Evolutionary conservation across 306 rosid genomes (phyloP).

Genomic region (Casuarina glauca): DNA sequence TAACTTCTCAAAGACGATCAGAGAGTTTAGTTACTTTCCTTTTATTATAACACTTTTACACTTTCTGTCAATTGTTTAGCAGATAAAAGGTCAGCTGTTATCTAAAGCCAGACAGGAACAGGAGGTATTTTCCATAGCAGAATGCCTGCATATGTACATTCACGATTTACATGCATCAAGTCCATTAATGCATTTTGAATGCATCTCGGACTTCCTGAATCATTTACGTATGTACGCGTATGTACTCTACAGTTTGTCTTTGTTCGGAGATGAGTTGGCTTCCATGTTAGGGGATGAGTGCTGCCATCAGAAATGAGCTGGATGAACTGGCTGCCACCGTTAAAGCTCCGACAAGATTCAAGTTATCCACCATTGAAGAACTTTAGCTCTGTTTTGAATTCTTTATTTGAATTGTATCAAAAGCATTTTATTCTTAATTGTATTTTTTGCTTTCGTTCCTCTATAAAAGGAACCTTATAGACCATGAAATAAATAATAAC

Average conservation of each 20-base stretch:
- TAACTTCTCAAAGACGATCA: not conserved
- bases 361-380: no score
- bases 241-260: not conserved
- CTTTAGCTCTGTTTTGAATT: no score
- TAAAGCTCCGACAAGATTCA: no score
- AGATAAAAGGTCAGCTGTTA: slow-evolving; percentile 70
- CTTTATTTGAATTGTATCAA: no score
- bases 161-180: not conserved
- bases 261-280: no score
- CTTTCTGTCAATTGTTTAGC: slow-evolving; percentile 27
- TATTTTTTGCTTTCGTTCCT: no score
- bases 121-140: slow-evolving; percentile 55
- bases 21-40: not conserved
- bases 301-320: no score
- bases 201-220: not conserved
- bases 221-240: slow-evolving; percentile 40
- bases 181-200: not conserved
- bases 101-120: slow-evolving; percentile 67
- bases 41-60: slow-evolving; percentile 7
- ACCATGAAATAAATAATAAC: no score
- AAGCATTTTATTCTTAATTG: no score
- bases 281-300: no score
- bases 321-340: no score
- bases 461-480: no score
- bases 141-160: slow-evolving; percentile 9